These are phyloP conservation scores for Leccinum longicurvipes DNA, from an alignment of 768 basidiomycete species.

Conservation along the genomic window DNA sequence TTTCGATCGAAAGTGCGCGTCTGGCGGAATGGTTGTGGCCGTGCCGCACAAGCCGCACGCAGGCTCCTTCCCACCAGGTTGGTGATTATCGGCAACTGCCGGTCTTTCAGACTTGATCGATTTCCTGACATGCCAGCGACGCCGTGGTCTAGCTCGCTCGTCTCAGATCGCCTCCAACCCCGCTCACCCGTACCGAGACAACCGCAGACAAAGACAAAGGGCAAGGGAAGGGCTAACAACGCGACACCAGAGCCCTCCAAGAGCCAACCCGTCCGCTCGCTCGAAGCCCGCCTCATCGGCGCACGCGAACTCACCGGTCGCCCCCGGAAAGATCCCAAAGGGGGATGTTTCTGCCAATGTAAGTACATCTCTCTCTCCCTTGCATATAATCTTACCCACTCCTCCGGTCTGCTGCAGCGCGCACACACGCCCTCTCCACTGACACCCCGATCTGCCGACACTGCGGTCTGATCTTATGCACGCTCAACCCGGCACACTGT, in stretches of 20 bases:
- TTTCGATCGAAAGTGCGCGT: too few relatives aligned
- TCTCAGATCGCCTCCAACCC: slow-evolving; percentile 54
- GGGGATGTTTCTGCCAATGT: slow-evolving; percentile 72
- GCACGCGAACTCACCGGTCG: slow-evolving; percentile 34
- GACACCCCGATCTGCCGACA: slow-evolving; percentile 52
- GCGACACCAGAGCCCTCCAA: slow-evolving; percentile 36
- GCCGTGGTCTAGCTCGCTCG: slow-evolving; percentile 36
- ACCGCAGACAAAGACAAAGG: slow-evolving; percentile 17
- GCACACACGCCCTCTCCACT: slow-evolving; percentile 53
- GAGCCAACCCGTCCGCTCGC: slow-evolving; percentile 44
- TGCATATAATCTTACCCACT: not conserved
- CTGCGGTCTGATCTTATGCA: slow-evolving; percentile 65
- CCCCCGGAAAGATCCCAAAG: slow-evolving; percentile 48
- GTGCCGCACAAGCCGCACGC: too few relatives aligned
- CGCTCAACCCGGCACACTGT: slow-evolving; percentile 50
- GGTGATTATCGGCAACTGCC: too few relatives aligned
- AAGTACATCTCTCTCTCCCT: not conserved
- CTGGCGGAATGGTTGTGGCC: too few relatives aligned
- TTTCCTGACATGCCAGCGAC: not conserved
- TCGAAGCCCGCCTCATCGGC: slow-evolving; percentile 47
- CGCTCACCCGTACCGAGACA: slow-evolving; percentile 12
- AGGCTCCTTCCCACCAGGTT: too few relatives aligned
- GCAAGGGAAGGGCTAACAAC: slow-evolving; percentile 41
- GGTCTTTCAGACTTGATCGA: too few relatives aligned
- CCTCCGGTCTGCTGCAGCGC: slow-evolving; percentile 36